Conservation (phyloP, 2,329 filamentous ascomycete genomes). For the Ceratocystis harringtonii region DNA sequence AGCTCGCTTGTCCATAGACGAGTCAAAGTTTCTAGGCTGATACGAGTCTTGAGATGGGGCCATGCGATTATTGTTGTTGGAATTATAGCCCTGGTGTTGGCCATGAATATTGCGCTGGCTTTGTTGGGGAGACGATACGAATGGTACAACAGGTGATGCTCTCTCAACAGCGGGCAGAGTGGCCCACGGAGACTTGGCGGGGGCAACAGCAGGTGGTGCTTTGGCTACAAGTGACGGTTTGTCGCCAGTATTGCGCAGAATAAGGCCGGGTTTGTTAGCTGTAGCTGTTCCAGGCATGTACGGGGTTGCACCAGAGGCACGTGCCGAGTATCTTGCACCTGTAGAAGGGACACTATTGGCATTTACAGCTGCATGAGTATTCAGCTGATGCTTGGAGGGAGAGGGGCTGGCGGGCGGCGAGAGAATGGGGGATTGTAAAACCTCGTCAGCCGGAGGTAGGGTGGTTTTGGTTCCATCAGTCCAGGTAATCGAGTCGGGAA, state of each 20-base stretch:
- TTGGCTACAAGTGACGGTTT: constrained; percentile 62
- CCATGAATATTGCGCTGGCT: constrained; percentile 22
- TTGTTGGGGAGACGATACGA: constrained; percentile 21
- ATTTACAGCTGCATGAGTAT: constrained; percentile 27
- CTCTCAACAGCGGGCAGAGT: constrained; percentile 71
- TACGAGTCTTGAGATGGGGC: constrained; percentile 4
- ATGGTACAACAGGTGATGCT: constrained; percentile 45
- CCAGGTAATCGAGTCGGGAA: constrained; percentile 70
- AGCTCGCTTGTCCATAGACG: constrained; percentile 6
- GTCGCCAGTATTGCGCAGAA: constrained; percentile 49
- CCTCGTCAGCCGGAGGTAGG: constrained; percentile 42
- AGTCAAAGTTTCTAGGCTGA: constrained; percentile 7
- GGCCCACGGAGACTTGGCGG: constrained; percentile 86
- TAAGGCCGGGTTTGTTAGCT: constrained; percentile 38
- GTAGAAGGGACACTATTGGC: constrained; percentile 18
- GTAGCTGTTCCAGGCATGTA: neutral
- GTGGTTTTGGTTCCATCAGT: constrained; percentile 75
- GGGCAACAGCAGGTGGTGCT: constrained; percentile 48
- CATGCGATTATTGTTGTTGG: neutral
- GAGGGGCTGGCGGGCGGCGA: neutral
- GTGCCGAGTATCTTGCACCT: neutral
- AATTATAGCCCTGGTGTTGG: constrained; percentile 14
- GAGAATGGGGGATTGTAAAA: constrained; percentile 18
- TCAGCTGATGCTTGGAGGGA: constrained; percentile 22
- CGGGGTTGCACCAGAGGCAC: neutral